Evolutionary conservation across 2,329 filamentous ascomycete species (phyloP).

Genomic region (Aureobasidium sp.): DNA sequence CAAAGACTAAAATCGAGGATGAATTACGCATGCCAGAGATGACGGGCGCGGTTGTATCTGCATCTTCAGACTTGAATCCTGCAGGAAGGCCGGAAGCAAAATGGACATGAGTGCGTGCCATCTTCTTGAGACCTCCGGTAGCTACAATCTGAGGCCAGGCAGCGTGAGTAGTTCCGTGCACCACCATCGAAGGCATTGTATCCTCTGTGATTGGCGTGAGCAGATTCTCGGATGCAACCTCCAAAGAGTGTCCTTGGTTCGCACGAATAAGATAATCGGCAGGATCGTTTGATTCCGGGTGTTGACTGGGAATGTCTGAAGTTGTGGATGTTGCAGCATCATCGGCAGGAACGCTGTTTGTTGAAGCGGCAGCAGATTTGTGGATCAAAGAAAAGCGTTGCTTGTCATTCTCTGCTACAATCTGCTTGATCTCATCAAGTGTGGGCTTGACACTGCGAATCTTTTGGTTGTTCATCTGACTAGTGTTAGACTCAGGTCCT

Average conservation of each 20-base stretch:
- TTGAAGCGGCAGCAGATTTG: conserved; percentile 35
- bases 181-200: conserved; percentile 53
- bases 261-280: conserved; percentile 88
- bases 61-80: conserved; percentile 39
- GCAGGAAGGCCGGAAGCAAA: conserved; percentile 79
- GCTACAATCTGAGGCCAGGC: conserved; percentile 80
- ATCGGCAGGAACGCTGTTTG: conserved; percentile 24
- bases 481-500: neutral
- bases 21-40: conserved; percentile 54
- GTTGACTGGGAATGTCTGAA: conserved; percentile 25
- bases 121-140: conserved; percentile 81
- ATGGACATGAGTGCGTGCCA: conserved; percentile 91
- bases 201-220: conserved; percentile 71
- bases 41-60: conserved; percentile 63
- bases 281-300: conserved; percentile 55
- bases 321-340: conserved; percentile 25
- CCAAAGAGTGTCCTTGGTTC: conserved; percentile 94
- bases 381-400: conserved; percentile 87
- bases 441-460: conserved; percentile 78
- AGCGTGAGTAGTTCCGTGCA: conserved; percentile 91
- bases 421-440: conserved; percentile 74
- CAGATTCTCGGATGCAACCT: conserved; percentile 74
- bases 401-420: conserved; percentile 85
- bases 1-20: conserved; percentile 74
- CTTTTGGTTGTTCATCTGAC: conserved; percentile 62